A percentile compares a stretch with the other conserved stretches of the same genome.
phyloP scores from a whole-genome alignment of 345 rosid species.

The Bruguiera gymnorhiza region DNA sequence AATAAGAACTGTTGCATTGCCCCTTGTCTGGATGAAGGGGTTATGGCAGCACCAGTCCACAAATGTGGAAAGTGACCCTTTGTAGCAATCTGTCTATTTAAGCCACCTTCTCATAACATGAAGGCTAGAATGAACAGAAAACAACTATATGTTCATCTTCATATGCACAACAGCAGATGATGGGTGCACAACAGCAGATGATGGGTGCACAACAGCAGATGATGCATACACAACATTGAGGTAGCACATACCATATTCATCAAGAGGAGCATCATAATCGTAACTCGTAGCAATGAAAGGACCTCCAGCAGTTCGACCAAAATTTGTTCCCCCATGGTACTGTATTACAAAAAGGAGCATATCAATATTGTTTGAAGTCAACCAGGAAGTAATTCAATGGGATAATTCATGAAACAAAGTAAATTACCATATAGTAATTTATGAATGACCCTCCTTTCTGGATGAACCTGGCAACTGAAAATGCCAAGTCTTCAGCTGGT shows the following conservation, averaged over 20 bases:
- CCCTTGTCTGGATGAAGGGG: background rate
- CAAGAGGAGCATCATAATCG: conserved; percentile 88
- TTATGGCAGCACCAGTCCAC: background rate
- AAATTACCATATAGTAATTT: conserved; percentile 86
- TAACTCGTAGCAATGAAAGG: conserved; percentile 97
- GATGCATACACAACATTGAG: background rate
- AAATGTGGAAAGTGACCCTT: background rate
- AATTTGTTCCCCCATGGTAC: conserved; percentile 99
- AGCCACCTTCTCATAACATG: background rate
- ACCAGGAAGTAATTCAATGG: conserved; percentile 14
- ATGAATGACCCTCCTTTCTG: conserved; percentile 86
- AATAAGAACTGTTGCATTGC: background rate
- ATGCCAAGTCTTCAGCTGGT: conserved; percentile 87
- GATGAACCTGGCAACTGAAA: conserved; percentile 81
- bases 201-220: background rate
- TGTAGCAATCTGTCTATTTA: background rate
- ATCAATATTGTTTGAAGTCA: conserved; percentile 16
- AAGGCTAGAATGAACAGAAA: background rate
- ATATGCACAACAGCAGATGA: background rate
- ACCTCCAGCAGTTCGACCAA: conserved; percentile 99
- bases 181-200: background rate
- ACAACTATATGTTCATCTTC: background rate
- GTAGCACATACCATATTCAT: conserved; percentile 65
- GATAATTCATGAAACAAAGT: conserved; percentile 2
- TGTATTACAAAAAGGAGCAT: conserved; percentile 13